These are phyloP conservation scores for Colletotrichum camelliae DNA, from an alignment of 2,329 filamentous ascomycete species.

Conservation along the genomic window DNA sequence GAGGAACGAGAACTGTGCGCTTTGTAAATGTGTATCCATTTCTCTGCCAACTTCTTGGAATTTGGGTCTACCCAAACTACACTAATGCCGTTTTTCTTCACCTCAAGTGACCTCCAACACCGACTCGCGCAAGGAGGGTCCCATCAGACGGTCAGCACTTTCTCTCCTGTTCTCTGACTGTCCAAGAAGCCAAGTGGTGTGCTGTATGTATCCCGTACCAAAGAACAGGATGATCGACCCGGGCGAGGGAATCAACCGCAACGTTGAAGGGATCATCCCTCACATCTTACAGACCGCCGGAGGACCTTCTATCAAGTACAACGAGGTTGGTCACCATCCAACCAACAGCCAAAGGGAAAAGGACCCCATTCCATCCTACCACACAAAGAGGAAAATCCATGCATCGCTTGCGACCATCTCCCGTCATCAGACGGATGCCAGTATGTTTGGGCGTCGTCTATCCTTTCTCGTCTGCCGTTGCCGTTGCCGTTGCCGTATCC, in stretches of 20 bases:
- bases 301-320: background rate
- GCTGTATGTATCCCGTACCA: background rate
- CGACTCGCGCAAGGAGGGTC: background rate
- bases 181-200: background rate
- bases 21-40: background rate
- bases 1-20: background rate
- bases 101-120: background rate
- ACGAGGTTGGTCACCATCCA: background rate
- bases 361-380: background rate
- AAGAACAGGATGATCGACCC: background rate
- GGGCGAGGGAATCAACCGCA: background rate
- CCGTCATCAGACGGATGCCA: conserved; percentile 17
- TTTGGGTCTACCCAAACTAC: background rate
- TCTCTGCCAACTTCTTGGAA: background rate
- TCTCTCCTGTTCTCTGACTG: background rate
- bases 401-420: conserved; percentile 10
- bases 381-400: background rate
- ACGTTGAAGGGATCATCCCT: conserved; percentile 6
- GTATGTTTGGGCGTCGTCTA: background rate
- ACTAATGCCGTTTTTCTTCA: background rate
- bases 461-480: background rate
- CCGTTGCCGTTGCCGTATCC: background rate
- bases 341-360: background rate
- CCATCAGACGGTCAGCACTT: background rate
- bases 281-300: background rate